Evolutionary conservation across 768 basidiomycete genomes (phyloP).

Genomic region (Lyophyllum shimeji): DNA sequence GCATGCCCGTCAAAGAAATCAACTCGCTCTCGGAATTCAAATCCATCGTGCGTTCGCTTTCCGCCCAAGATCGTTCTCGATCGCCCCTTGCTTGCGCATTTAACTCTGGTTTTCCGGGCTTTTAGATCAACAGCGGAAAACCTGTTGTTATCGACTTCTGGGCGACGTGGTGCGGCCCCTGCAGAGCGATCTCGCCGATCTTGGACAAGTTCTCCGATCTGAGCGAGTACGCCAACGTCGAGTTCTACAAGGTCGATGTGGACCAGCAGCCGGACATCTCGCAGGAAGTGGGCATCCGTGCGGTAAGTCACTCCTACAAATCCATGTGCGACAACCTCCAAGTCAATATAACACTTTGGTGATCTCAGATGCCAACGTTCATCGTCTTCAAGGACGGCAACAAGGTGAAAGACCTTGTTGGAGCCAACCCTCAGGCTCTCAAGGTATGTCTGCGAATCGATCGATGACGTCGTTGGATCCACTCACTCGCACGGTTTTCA

Average conservation of each 20-base stretch:
- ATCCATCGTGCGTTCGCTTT: slow-evolving; percentile 36
- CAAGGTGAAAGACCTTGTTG: slow-evolving; percentile 39
- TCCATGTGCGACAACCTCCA: neutral
- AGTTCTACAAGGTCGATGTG: slow-evolving; percentile 76
- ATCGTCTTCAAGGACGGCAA: slow-evolving; percentile 34
- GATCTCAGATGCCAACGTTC: slow-evolving; percentile 34
- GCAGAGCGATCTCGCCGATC: slow-evolving; percentile 62
- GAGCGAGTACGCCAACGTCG: slow-evolving; percentile 32
- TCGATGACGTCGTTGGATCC: neutral
- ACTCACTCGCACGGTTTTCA: neutral
- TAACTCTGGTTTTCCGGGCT: slow-evolving; percentile 1
- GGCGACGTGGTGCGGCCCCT: slow-evolving; percentile 79
- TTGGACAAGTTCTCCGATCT: slow-evolving; percentile 54
- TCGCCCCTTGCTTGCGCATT: neutral
- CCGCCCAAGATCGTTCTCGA: neutral
- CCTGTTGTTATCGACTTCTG: slow-evolving; percentile 67
- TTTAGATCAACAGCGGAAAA: slow-evolving; percentile 46
- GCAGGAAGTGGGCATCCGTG: slow-evolving; percentile 40
- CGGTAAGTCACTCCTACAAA: slow-evolving; percentile 1
- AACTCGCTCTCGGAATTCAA: slow-evolving; percentile 38
- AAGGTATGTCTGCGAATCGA: slow-evolving; percentile 32
- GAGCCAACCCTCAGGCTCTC: slow-evolving; percentile 43
- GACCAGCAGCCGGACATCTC: slow-evolving; percentile 55
- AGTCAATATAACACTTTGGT: neutral
- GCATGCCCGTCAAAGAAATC: slow-evolving; percentile 41